Conservation (phyloP, 495 filamentous ascomycete species). For the Penicillium longicatenatum region DNA sequence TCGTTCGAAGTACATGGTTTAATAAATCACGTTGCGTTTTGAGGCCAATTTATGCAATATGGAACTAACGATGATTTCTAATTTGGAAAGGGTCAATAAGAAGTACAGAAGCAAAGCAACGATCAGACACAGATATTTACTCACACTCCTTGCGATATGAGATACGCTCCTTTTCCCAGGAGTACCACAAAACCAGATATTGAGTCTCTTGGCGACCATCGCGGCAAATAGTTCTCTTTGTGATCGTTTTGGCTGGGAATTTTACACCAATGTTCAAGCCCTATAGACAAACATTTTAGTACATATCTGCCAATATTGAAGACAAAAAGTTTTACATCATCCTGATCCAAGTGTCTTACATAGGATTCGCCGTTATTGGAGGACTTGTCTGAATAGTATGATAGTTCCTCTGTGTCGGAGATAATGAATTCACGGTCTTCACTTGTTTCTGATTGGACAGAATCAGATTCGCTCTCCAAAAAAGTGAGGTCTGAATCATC, state of each 20-base stretch:
- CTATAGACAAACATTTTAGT: neutral
- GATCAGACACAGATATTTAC: too few species aligned
- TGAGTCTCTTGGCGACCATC: neutral
- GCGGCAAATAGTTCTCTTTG: neutral
- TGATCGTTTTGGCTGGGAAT: neutral
- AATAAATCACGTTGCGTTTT: too few species aligned
- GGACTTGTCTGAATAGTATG: neutral
- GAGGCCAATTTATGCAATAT: too few species aligned
- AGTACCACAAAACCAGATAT: constrained; percentile 8
- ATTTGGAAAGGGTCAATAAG: too few species aligned
- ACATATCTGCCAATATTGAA: neutral
- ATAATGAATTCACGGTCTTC: constrained; percentile 6
- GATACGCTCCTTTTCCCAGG: too few species aligned
- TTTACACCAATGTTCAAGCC: neutral
- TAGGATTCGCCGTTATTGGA: neutral
- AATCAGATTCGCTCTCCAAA: constrained; percentile 1
- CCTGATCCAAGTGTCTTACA: neutral
- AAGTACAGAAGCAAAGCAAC: too few species aligned
- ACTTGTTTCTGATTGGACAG: constrained; percentile 7
- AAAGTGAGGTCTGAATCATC: neutral
- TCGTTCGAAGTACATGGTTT: too few species aligned
- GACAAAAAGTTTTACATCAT: neutral
- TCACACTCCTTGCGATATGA: too few species aligned
- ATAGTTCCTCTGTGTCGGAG: constrained; percentile 4
- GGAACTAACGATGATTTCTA: too few species aligned